Conservation (phyloP, 2,329 filamentous ascomycete species). For the Epichloe hybrida region DNA sequence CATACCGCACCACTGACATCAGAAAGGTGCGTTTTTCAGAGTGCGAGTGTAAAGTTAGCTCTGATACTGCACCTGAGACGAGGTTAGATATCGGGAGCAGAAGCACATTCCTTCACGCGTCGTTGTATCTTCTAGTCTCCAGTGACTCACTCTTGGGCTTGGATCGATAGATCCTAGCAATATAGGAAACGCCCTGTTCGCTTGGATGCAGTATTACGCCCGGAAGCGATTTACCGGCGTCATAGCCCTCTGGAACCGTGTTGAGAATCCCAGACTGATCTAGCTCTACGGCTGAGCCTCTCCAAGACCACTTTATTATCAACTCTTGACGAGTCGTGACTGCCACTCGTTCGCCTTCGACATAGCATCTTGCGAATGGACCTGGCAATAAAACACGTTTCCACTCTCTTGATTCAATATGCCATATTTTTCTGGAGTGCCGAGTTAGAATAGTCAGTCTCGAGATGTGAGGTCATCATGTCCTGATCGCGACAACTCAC, state of each 20-base stretch:
- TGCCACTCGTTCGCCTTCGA: constrained; percentile 9
- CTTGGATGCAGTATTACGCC: constrained; percentile 4
- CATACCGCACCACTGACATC: constrained; percentile 2
- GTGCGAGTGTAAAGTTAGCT: not conserved
- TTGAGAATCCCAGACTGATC: not conserved
- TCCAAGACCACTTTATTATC: constrained; percentile 13
- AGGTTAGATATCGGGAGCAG: not conserved
- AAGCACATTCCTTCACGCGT: too few species aligned
- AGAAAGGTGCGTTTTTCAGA: not conserved
- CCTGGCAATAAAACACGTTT: constrained; percentile 11
- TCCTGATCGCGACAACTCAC: constrained; percentile 2
- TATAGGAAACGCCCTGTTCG: not conserved
- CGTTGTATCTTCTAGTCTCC: not conserved
- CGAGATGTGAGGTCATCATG: too few species aligned
- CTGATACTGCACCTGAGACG: not conserved
- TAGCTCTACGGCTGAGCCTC: constrained; percentile 8
- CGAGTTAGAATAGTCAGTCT: not conserved
- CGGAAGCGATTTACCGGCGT: not conserved
- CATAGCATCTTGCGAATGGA: constrained; percentile 7
- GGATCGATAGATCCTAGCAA: not conserved
- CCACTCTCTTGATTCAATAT: constrained; percentile 9
- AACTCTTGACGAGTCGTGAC: constrained; percentile 10
- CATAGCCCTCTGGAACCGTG: not conserved
- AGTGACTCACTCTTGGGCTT: not conserved
- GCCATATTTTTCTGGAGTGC: constrained; percentile 9